Evolutionary conservation across 495 filamentous ascomycete species (phyloP).

Genomic region (Hypoxylon lienhwacheense): DNA sequence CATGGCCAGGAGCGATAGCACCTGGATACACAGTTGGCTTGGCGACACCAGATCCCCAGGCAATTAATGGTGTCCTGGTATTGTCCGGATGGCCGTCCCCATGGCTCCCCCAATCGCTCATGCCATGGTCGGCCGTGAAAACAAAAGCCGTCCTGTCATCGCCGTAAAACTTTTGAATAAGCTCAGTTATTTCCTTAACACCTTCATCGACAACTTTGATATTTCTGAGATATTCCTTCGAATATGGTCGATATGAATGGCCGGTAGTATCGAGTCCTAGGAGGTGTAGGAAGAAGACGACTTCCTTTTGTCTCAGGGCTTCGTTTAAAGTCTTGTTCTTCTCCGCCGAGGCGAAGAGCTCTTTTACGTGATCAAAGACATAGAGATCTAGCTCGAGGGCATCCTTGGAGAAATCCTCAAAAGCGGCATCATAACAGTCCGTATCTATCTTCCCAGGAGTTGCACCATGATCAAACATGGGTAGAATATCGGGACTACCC

Average conservation of each 20-base stretch:
- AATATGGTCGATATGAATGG: slow-evolving; percentile 87
- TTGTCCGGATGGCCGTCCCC: slow-evolving; percentile 98
- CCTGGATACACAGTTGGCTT: slow-evolving; percentile 62
- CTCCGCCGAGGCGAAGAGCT: slow-evolving; percentile 77
- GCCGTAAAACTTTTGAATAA: slow-evolving; percentile 88
- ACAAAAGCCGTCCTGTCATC: slow-evolving; percentile 92
- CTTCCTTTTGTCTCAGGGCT: slow-evolving; percentile 75
- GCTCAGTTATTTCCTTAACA: slow-evolving; percentile 74
- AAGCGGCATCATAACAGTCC: slow-evolving; percentile 77
- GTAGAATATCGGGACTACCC: slow-evolving; percentile 97
- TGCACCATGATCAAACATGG: slow-evolving; percentile 95
- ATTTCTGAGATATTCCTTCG: slow-evolving; percentile 91
- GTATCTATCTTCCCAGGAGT: slow-evolving; percentile 84
- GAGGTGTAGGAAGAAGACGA: slow-evolving; percentile 96
- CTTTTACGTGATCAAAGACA: slow-evolving; percentile 94
- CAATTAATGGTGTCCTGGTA: slow-evolving; percentile 89
- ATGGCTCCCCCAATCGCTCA: slow-evolving; percentile 98
- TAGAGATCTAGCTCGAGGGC: slow-evolving; percentile 82
- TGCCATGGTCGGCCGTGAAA: slow-evolving; percentile 98
- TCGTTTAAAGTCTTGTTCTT: slow-evolving; percentile 74
- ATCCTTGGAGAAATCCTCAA: slow-evolving; percentile 87
- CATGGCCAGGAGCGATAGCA: slow-evolving; percentile 72
- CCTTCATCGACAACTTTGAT: slow-evolving; percentile 93
- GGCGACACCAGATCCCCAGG: slow-evolving; percentile 91
- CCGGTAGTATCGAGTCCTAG: slow-evolving; percentile 95